Conservation (phyloP, 2,329 filamentous ascomycete species). For the Cladophialophora psammophila region DNA sequence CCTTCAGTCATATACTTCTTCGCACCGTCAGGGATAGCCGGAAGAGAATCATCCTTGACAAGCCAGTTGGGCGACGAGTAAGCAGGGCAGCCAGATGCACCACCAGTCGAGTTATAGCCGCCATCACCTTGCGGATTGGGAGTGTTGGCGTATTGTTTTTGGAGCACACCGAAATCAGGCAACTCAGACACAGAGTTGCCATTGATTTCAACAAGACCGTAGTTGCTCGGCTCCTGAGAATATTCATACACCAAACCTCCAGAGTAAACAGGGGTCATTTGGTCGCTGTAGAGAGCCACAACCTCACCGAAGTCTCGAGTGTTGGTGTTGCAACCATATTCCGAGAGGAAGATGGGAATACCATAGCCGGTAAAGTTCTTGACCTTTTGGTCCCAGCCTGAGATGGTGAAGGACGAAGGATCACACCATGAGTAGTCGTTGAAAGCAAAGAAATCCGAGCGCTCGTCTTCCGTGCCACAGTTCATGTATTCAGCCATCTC, state of each 20-base stretch:
- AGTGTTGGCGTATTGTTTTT: conserved; percentile 59
- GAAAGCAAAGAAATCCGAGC: conserved; percentile 88
- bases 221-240: conserved; percentile 78
- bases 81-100: conserved; percentile 62
- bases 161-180: conserved; percentile 68
- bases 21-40: conserved; percentile 64
- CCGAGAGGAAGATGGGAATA: conserved; percentile 90
- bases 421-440: conserved; percentile 91
- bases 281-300: conserved; percentile 74
- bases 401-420: conserved; percentile 69
- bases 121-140: conserved; percentile 63
- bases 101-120: conserved; percentile 64
- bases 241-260: conserved; percentile 98
- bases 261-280: conserved; percentile 92
- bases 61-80: conserved; percentile 63
- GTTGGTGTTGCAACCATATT: conserved; percentile 89
- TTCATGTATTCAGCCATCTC: conserved; percentile 93
- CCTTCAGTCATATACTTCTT: conserved; percentile 65
- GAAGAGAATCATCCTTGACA: conserved; percentile 60
- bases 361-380: conserved; percentile 86
- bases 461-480: conserved; percentile 82
- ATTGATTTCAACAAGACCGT: conserved; percentile 76
- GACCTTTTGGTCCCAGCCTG: conserved; percentile 89
- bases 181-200: conserved; percentile 64
- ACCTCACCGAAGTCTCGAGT: conserved; percentile 83